Evolutionary conservation across 2,329 filamentous ascomycete species (phyloP), one percentile per base, ranked within the genome.

Genomic region (Cladosporium sp.): DNA sequence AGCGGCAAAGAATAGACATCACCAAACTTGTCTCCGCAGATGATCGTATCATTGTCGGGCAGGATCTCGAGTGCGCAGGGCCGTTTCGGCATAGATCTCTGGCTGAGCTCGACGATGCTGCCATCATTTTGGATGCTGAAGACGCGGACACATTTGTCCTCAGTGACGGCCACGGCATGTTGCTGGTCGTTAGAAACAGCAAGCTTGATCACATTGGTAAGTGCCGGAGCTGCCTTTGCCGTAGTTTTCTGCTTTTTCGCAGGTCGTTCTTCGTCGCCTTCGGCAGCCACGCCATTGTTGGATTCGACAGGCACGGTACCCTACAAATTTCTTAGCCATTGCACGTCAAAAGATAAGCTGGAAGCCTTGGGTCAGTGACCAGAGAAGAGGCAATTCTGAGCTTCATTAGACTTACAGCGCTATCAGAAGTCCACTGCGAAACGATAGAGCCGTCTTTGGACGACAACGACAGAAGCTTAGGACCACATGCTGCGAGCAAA

Each of bases 21-120:
- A 64, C 94, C 94, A 69, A 97, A 97, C 74, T 99, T 99, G 78
- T 99, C 94, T 55, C 86, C 93, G 62, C 85, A 86, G 59, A 97
- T 75, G 63, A 99, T 90, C 8, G 86, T 89, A 43, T 81, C 80
- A 62, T 84, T 81, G 70, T 92, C 87, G 39, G 84, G 78, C 7
- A 88, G 85, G 55, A 97, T 75, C 54, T 82, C 77, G 59, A 97
- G 78, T 37, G 89, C 86, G 70, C 88, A 93, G 12, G 92, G 91
- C 37, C 92, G 86, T 77, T 97, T 97, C 39, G 92, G 90, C 89
- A 97, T 95, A 60, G 76, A 77, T 89, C 92, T 85, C 72, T 86
- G 82, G 72, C 88, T 95, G 59, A 91, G 71, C 69, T 90, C 81
- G 30, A 79, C 77, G 28, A 97, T 74, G 3, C 74, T 75, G 1